Conservation (phyloP, 208 protist species). For the Polymyxa betae region DNA sequence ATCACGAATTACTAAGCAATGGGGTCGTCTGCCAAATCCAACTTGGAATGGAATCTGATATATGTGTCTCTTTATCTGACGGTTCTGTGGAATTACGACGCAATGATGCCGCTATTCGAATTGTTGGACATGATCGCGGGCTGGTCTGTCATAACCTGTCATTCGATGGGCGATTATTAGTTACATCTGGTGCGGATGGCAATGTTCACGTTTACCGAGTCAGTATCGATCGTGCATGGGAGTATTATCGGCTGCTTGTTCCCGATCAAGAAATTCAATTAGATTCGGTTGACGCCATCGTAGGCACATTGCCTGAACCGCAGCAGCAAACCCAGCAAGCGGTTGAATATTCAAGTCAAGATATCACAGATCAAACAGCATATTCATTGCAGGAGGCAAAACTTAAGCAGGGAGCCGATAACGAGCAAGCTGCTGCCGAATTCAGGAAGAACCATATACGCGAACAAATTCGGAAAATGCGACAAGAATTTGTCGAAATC, state of each 20-base stretch:
- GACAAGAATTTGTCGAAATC: constrained; percentile 73
- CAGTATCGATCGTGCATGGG: constrained; percentile 43
- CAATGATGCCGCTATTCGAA: background rate
- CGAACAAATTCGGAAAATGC: constrained; percentile 60
- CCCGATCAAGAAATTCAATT: background rate
- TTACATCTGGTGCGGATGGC: constrained; percentile 84
- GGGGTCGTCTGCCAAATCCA: background rate
- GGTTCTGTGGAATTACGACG: constrained; percentile 51
- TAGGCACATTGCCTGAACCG: background rate
- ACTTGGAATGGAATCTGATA: background rate
- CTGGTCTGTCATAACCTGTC: constrained; percentile 57
- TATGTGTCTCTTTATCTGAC: background rate
- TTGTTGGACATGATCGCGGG: constrained; percentile 51
- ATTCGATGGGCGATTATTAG: constrained; percentile 82
- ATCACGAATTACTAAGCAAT: background rate
- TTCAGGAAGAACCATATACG: constrained; percentile 75
- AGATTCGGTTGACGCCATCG: background rate
- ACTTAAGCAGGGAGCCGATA: constrained; percentile 83
- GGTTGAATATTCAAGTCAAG: background rate
- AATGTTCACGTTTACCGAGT: constrained; percentile 76
- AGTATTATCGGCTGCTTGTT: background rate
- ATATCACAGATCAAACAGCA: constrained; percentile 61
- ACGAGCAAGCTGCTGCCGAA: constrained; percentile 74
- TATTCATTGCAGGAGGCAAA: constrained; percentile 87
- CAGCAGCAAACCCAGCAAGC: background rate